These are phyloP conservation scores for Pythium brachiatum DNA, from an alignment of 352 stramenopile genomes.

Conservation along the genomic window DNA sequence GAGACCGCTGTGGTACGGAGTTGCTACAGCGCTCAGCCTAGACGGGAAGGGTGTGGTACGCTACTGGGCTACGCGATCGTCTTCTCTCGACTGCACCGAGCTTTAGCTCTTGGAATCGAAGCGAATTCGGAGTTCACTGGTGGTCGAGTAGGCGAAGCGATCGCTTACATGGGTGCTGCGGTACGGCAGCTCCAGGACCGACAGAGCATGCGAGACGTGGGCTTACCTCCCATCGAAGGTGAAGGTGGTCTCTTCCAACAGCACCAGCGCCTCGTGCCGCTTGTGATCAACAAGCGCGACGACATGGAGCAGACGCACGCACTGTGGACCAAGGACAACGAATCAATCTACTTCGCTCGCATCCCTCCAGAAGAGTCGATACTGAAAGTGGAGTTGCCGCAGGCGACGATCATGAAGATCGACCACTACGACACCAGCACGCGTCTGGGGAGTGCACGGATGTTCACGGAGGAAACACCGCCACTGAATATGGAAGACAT, in stretches of 20 bases:
- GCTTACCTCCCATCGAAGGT: conserved; percentile 18
- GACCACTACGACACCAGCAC: conserved; percentile 19
- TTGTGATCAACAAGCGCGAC: conserved; percentile 21
- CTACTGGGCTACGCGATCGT: conserved; percentile 30
- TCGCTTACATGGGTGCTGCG: conserved; percentile 25
- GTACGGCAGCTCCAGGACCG: conserved; percentile 25
- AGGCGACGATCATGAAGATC: conserved; percentile 36
- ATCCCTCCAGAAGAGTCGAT: conserved; percentile 27
- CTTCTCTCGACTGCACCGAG: conserved; percentile 33
- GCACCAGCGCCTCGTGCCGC: neutral
- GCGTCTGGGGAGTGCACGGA: conserved; percentile 13
- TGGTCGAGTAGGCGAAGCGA: conserved; percentile 27
- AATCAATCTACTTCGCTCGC: conserved; percentile 30
- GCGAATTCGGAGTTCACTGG: conserved; percentile 26
- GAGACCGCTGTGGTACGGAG: conserved; percentile 24
- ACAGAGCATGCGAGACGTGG: conserved; percentile 23
- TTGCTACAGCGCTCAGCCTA: conserved; percentile 12
- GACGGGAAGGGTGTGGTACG: conserved; percentile 12
- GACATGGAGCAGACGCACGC: conserved; percentile 9
- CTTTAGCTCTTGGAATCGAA: conserved; percentile 26
- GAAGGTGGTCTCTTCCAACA: conserved; percentile 12
- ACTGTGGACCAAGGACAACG: conserved; percentile 30
- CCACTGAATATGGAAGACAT: conserved; percentile 8
- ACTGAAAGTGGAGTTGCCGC: conserved; percentile 15
- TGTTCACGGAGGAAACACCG: conserved; percentile 7